A percentile compares a stretch with the other conserved stretches of the same genome.
Conservation (phyloP, 345 rosid species). For the Citrus medica region DNA sequence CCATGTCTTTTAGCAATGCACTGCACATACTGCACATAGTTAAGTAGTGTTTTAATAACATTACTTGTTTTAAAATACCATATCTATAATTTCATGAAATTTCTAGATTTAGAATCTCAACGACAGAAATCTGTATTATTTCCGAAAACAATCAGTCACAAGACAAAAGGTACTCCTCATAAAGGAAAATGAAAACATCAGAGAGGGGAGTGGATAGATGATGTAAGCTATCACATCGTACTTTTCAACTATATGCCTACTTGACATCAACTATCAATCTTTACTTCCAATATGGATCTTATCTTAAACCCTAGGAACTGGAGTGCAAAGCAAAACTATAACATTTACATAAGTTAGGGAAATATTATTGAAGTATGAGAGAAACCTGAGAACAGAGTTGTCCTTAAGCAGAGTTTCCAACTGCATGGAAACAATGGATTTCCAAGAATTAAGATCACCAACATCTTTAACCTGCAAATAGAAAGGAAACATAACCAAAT, state of each 20-base stretch:
- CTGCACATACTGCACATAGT: not conserved
- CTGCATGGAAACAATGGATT: slow-evolving; percentile 44
- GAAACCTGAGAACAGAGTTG: slow-evolving; percentile 58
- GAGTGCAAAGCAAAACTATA: not conserved
- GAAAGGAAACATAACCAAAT: not conserved
- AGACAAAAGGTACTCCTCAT: too few species aligned
- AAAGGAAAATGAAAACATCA: too few species aligned
- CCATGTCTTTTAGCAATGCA: not conserved
- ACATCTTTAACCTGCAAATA: slow-evolving; percentile 62
- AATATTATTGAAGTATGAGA: slow-evolving; percentile 1
- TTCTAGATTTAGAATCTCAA: not conserved
- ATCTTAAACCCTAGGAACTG: not conserved
- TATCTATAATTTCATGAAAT: not conserved
- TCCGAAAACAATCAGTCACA: too few species aligned
- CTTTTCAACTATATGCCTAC: not conserved
- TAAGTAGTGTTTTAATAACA: not conserved
- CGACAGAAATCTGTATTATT: not conserved
- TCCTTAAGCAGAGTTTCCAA: slow-evolving; percentile 44
- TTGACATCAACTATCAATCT: not conserved
- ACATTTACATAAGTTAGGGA: slow-evolving; percentile 1
- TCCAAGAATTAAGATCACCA: slow-evolving; percentile 69
- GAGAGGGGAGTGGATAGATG: not conserved
- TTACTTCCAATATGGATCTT: not conserved
- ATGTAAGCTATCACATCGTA: not conserved
- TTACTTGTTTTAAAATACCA: not conserved